Base-by-base conservation (phyloP, 2,329 filamentous ascomycete genomes). In the Botryotinia narcissicola region DNA sequence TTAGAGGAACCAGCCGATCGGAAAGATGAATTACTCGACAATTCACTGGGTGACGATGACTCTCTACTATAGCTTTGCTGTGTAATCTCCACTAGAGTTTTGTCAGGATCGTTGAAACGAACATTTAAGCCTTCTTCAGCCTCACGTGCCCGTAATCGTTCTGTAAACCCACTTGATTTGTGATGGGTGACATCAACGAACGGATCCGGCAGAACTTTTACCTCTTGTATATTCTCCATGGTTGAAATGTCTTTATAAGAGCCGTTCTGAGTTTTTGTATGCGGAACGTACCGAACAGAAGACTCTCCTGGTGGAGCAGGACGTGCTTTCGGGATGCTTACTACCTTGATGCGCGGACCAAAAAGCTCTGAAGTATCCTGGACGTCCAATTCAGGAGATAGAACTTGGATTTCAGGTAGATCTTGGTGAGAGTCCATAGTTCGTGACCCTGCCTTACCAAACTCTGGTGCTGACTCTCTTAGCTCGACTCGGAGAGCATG, bases 241-340 rank as follows among this genome's bases (percentile, higher is more conserved):
- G 74, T 76, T 18, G 73, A 64, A 14, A 80, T 46, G 7, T 73
- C 76, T 40, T 76, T 75, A 71, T 81, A 81, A 29, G 71, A 57
- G 1, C 77, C 77, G 42, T 76, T 66, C 14, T 69, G 66, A 4
- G 72, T 77, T 60, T 78, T 79, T 29, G 78, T 77, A 74, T 81
- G 79, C 4, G 78, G 70, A 16, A 81, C 63, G 73, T 80, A 80
- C 18, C 77, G 75, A 16, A 73, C 67, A 22, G 71, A 72, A 3
- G 66, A 54, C 29, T 77, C 76, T n/a, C 77, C 77, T 37, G 77
- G 77, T 10, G 77, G 76, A 18, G 73, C 74, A 57, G 76, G 78
- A 4, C 77, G 77, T 14, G 74, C 70, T 66, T 80, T 81, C 37
- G 73, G 29, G 48, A 76, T 76, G 42, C 73, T 76, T 44, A 73